Percentiles rank a stretch among this genome's conserved stretches.
These are phyloP conservation scores for Saturnispora serradocipensis DNA, from an alignment of 805 yeast species.

Conservation along the genomic window DNA sequence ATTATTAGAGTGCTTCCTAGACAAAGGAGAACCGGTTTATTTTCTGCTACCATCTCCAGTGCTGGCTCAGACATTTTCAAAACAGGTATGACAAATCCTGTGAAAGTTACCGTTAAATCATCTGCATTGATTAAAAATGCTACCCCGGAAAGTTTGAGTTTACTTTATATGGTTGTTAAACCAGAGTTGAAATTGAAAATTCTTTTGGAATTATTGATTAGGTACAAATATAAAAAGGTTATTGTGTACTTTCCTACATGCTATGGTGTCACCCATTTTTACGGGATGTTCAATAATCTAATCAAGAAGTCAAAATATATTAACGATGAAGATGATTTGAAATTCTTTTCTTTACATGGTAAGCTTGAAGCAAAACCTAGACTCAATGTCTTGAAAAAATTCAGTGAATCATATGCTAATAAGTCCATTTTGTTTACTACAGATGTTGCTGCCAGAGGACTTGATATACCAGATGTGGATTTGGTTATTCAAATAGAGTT, in stretches of 20 bases:
- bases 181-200: conserved; percentile 55
- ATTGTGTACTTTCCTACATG: conserved; percentile 94
- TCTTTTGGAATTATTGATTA: conserved; percentile 43
- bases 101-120: conserved; percentile 69
- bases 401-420: conserved; percentile 37
- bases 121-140: conserved; percentile 22
- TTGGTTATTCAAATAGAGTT: conserved; percentile 91
- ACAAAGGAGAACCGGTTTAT: conserved; percentile 87
- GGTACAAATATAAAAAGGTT: conserved; percentile 59
- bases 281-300: conserved; percentile 41
- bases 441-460: conserved; percentile 97
- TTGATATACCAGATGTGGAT: conserved; percentile 93
- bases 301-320: conserved; percentile 19
- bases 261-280: conserved; percentile 69
- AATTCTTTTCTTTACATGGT: conserved; percentile 78
- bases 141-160: conserved; percentile 54
- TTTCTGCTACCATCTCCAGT: conserved; percentile 85
- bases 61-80: conserved; percentile 73
- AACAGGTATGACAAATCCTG: conserved; percentile 91
- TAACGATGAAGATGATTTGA: conserved; percentile 14
- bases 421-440: conserved; percentile 76
- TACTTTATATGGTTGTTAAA: conserved; percentile 50
- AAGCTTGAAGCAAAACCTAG: conserved; percentile 78
- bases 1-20: conserved; percentile 70
- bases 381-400: conserved; percentile 56